Evolutionary conservation across 2,329 filamentous ascomycete genomes (phyloP), one percentile per base, ranked within the genome.

Genomic region (Colletotrichum falcatum): DNA sequence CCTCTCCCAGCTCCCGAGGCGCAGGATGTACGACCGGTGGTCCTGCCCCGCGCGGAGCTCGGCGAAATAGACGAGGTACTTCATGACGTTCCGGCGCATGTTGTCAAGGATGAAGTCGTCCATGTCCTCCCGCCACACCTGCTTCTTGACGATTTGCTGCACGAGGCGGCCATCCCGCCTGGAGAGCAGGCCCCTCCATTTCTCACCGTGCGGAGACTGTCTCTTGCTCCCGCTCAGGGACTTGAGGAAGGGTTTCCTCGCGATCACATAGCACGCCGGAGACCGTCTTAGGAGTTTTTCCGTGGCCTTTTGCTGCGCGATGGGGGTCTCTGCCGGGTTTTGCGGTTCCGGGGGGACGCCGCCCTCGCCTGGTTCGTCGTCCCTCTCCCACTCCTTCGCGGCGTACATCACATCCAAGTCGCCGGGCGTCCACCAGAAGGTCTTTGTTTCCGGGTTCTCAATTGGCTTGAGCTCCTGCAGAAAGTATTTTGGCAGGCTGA

Each of bases 391-490:
- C 2, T 56, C 54, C 11, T 56, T 56, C 3, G 54, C 54, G 26
- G 54, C 14, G 35, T 56, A 44, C 42, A 33, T 14, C 11, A 55
- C 26, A 12, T 54, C 70, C 39, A 51, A 58, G 16, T 65, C 68
- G 11, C 79, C 81, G 0, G 90, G 90, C 20, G 89, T 81, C 77
- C 86, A 88, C 88, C 88, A 92, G 0, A 85, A 81, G 2, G 80
- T 74, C 0, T 78, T 76, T 0, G 86, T 88, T 12, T 83, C 79
- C 0, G 90, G 90, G 65, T 92, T 85, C 1, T 80, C 76, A 16
- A 89, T 80, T 2, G 89, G 75, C 35, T 85, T 84, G 70, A 94
- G 90, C 39, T 87, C 83, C 65, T 92, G 87, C 5, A 93, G 81
- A 76, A 94, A 91, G 75, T 86, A 89, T 18, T 78, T 79, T 1